Evolutionary conservation across 768 basidiomycete species (phyloP), one percentile per base, ranked within the genome.

Genomic region (Phanerochaete sordida): DNA sequence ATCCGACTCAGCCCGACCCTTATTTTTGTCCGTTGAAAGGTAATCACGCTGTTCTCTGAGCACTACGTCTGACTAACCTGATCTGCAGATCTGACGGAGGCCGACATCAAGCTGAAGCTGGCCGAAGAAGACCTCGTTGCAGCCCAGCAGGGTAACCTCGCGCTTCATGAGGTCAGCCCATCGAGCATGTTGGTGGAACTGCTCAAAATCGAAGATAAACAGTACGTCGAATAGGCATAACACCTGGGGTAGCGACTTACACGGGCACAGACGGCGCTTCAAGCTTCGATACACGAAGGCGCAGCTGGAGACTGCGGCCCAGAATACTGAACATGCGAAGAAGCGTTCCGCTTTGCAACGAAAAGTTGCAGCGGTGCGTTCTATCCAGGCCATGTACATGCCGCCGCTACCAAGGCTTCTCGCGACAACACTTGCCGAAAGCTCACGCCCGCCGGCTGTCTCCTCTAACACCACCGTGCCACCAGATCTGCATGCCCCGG

Each of bases 1-100:
- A 73, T 51, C 52, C 30, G 0, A 48, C 58, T 8, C 27, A 50
- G 27, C 55, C 58, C 13, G 70, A 72, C 57, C 72, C 71, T 3
- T 65, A 60, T 46, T 24, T 16, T n/a, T n/a, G 56, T 8, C 27
- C 30, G 15, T 19, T 35, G 1, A 21, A 27, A 2, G 44, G 62
- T 61, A 19, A 6, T 4, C n/a, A 39, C 16, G 19, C 28, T 16
- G 12, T 47, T 21, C 7, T 23, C n/a, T 13, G 13, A n/a, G 6
- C 13, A 23, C 21, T 27, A n/a, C 16, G 24, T 12, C n/a, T n/a
- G 15, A 37, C 45, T 9, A 12, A 21, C 24, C 2, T 30, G 15
- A 12, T 16, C 21, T 48, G 7, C 15, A 64, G 68, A 35, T 0
- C 26, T 65, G 11, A 66, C 57, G 11, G 57, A 62, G 43, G 52